Evolutionary conservation across 768 basidiomycete genomes (phyloP).

Genomic region (Myochromella boudieri): DNA sequence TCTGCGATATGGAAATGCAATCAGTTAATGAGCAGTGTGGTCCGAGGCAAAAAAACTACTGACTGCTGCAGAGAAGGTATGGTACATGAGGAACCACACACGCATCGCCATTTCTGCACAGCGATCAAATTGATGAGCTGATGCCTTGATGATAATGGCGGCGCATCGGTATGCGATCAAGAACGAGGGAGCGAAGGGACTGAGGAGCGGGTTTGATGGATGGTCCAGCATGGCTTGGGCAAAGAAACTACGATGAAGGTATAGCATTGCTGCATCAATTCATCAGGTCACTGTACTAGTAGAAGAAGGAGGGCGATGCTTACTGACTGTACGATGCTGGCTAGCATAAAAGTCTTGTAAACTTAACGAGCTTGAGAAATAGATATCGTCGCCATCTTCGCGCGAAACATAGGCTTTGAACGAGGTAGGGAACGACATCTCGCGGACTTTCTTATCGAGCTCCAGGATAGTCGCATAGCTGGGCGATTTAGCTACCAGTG

Average conservation of each 20-base stretch:
- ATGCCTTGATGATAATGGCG: slow-evolving; percentile 49
- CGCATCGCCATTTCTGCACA: slow-evolving; percentile 47
- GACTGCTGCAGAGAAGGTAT: slow-evolving; percentile 51
- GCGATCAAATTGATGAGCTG: slow-evolving; percentile 47
- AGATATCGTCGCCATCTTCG: slow-evolving; percentile 47
- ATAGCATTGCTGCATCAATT: slow-evolving; percentile 43
- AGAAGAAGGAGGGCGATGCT: slow-evolving; percentile 22
- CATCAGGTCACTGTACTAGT: neutral
- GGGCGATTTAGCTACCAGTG: slow-evolving; percentile 46
- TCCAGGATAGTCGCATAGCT: slow-evolving; percentile 47
- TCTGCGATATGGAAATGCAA: slow-evolving; percentile 29
- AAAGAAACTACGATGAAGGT: slow-evolving; percentile 57
- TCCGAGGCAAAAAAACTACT: slow-evolving; percentile 13
- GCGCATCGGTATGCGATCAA: slow-evolving; percentile 54
- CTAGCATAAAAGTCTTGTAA: slow-evolving; percentile 56
- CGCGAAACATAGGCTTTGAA: slow-evolving; percentile 45
- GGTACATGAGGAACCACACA: slow-evolving; percentile 51
- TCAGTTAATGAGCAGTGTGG: neutral
- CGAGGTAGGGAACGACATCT: slow-evolving; percentile 42
- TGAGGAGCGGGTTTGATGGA: slow-evolving; percentile 52
- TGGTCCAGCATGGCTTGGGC: slow-evolving; percentile 57
- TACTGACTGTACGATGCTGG: slow-evolving; percentile 59
- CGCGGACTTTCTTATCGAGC: slow-evolving; percentile 50
- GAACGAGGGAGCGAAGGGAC: slow-evolving; percentile 56
- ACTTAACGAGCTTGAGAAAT: slow-evolving; percentile 48